Evolutionary conservation across 164 flowering plant genomes (phyloP).

Genomic region (Echeveria elegans): DNA sequence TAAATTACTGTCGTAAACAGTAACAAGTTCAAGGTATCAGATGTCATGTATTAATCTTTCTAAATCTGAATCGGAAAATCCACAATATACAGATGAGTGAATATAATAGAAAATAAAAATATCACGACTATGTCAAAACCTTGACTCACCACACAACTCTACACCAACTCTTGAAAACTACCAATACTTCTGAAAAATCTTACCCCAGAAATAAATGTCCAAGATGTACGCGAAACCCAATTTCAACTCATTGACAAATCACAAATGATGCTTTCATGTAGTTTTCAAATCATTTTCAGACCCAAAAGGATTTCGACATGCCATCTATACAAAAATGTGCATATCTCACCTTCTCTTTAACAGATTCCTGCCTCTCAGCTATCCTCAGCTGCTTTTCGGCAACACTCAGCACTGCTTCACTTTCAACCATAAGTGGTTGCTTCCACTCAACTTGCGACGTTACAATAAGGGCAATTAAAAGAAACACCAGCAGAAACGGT

Average conservation of each 20-base stretch:
- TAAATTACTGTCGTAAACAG: too few species aligned
- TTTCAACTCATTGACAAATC: not conserved
- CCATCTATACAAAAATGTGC: too few species aligned
- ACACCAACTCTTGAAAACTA: not conserved
- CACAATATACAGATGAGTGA: too few species aligned
- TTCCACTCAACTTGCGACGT: constrained; percentile 93
- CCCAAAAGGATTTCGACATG: not conserved
- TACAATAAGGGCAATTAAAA: constrained; percentile 54
- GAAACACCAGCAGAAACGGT: constrained; percentile 59
- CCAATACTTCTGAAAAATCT: too few species aligned
- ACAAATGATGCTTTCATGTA: not conserved
- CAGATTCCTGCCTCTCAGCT: constrained; percentile 52
- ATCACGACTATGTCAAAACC: not conserved
- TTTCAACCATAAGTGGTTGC: constrained; percentile 51
- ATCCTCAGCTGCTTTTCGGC: constrained; percentile 45
- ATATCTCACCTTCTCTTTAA: constrained; percentile 89
- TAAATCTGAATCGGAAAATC: too few species aligned
- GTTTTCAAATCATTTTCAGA: not conserved
- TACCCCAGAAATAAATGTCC: not conserved
- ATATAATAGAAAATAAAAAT: too few species aligned
- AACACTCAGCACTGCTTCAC: constrained; percentile 30
- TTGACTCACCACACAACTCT: not conserved
- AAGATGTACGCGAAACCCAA: not conserved
- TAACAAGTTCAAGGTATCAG: too few species aligned
- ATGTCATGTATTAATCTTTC: too few species aligned